phyloP scores from a whole-genome alignment of 2,329 filamentous ascomycete genomes.

The Alternaria arborescens region DNA sequence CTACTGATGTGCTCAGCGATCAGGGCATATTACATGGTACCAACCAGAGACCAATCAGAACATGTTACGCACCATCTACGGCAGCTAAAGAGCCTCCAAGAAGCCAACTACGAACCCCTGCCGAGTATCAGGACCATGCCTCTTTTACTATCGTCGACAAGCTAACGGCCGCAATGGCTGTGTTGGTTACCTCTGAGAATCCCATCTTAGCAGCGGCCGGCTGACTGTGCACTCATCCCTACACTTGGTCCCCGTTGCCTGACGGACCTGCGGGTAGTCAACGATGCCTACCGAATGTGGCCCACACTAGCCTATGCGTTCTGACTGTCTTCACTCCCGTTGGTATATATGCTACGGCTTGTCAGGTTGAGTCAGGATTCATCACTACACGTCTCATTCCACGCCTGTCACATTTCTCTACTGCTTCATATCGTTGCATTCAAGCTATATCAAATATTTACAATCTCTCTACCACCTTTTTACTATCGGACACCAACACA shows the following conservation, averaged over 20 bases:
- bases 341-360: conserved; percentile 48
- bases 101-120: conserved; percentile 40
- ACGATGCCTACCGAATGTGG: conserved; percentile 39
- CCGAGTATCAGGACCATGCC: conserved; percentile 37
- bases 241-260: conserved; percentile 47
- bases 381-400: conserved; percentile 22
- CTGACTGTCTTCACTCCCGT: conserved; percentile 26
- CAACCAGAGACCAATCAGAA: conserved; percentile 35
- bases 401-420: conserved; percentile 18
- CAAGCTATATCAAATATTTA: neutral
- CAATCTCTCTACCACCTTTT: neutral
- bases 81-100: conserved; percentile 46
- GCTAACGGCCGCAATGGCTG: conserved; percentile 47
- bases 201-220: conserved; percentile 42
- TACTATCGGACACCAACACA: neutral
- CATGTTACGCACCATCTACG: conserved; percentile 25
- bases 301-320: conserved; percentile 33
- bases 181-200: conserved; percentile 42
- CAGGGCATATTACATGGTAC: conserved; percentile 29
- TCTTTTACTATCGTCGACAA: conserved; percentile 39
- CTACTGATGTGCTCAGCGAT: conserved; percentile 25
- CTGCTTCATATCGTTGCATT: conserved; percentile 24
- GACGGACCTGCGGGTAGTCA: conserved; percentile 43
- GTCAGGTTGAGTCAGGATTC: conserved; percentile 25
- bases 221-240: conserved; percentile 48